These are phyloP conservation scores for Pseudocercospora macadamiae DNA, from an alignment of 2,329 filamentous ascomycete genomes.

Conservation along the genomic window DNA sequence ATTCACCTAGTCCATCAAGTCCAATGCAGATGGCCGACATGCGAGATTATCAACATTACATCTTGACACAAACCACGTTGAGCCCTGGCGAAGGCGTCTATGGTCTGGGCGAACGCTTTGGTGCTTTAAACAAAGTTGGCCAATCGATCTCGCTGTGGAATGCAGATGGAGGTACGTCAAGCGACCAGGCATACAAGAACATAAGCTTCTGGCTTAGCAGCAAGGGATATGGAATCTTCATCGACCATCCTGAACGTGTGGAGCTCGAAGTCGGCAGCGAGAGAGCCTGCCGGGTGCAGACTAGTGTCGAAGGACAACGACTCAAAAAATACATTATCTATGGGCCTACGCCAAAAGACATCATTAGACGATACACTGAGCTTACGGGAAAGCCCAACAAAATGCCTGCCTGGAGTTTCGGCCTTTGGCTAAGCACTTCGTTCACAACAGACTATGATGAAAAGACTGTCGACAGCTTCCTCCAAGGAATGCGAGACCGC, in stretches of 20 bases:
- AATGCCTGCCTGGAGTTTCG: conserved; percentile 74
- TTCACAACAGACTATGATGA: conserved; percentile 77
- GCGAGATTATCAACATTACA: conserved; percentile 45
- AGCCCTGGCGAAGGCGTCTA: conserved; percentile 67
- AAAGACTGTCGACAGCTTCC: conserved; percentile 66
- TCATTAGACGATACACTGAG: conserved; percentile 67
- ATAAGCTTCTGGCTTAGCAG: conserved; percentile 71
- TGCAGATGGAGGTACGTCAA: conserved; percentile 65
- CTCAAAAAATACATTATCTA: conserved; percentile 76
- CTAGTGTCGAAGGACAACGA: conserved; percentile 68
- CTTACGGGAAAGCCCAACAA: conserved; percentile 67
- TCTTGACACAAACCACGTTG: conserved; percentile 51
- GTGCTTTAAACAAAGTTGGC: conserved; percentile 75
- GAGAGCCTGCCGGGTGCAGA: conserved; percentile 70
- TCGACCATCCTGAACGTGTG: conserved; percentile 70
- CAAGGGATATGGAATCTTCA: conserved; percentile 75
- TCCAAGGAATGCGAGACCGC: conserved; percentile 68
- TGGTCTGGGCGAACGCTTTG: conserved; percentile 76
- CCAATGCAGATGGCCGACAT: conserved; percentile 60
- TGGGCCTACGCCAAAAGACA: conserved; percentile 71
- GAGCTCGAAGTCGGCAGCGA: conserved; percentile 76
- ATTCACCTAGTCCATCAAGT: conserved; percentile 56
- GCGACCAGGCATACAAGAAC: conserved; percentile 74
- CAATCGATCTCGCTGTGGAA: conserved; percentile 69
- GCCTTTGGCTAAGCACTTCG: conserved; percentile 75